Evolutionary conservation across 805 yeast species (phyloP).

Genomic region (Lipomyces oligophaga): DNA sequence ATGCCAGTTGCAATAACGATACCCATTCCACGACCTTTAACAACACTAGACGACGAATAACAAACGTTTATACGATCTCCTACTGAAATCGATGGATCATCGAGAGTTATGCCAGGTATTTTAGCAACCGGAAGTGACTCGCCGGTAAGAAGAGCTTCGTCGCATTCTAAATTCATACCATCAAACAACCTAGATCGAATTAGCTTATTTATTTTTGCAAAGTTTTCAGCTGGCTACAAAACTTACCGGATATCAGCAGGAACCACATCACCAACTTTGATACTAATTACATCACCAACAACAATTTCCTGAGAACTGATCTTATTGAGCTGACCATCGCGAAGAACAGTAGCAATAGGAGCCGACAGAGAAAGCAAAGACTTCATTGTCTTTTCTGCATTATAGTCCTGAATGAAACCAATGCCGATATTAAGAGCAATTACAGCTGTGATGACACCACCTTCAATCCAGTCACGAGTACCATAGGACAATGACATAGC

Average conservation of each 20-base stretch:
- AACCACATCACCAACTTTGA: constrained; percentile 68
- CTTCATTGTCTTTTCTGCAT: constrained; percentile 78
- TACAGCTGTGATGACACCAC: constrained; percentile 73
- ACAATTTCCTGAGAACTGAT: constrained; percentile 63
- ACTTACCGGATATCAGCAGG: constrained; percentile 61
- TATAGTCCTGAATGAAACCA: constrained; percentile 66
- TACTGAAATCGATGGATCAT: constrained; percentile 47
- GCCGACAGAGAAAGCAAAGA: constrained; percentile 63
- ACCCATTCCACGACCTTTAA: constrained; percentile 76
- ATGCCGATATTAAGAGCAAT: constrained; percentile 59
- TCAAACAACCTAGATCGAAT: constrained; percentile 44
- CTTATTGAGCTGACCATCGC: constrained; percentile 56
- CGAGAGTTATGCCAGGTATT: constrained; percentile 44
- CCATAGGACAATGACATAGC: constrained; percentile 57
- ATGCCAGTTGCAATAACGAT: constrained; percentile 64
- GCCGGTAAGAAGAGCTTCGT: constrained; percentile 64
- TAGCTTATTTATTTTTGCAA: background rate
- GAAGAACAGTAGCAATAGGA: constrained; percentile 63
- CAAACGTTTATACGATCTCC: constrained; percentile 75
- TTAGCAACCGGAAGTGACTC: constrained; percentile 63
- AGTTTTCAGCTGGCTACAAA: no score
- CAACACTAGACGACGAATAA: constrained; percentile 61
- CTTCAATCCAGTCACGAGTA: constrained; percentile 74
- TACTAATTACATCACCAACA: constrained; percentile 65
- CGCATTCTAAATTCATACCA: constrained; percentile 63